Conservation (phyloP, 1,284 basidiomycete genomes). For the Cutaneotrichosporon sp. region DNA sequence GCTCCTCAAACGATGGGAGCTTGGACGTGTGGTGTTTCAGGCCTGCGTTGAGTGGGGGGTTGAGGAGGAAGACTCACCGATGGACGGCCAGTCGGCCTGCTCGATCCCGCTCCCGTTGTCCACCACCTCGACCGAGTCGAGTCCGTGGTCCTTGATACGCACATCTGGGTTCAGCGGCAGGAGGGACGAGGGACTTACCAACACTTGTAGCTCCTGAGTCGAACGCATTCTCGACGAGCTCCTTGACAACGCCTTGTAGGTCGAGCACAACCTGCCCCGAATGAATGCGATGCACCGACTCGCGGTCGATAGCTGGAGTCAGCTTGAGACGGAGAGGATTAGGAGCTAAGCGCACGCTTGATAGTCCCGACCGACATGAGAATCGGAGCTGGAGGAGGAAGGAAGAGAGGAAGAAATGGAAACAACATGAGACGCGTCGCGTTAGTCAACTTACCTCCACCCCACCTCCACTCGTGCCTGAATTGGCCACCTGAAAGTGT, state of each 20-base stretch:
- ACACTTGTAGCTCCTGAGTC: conserved; percentile 87
- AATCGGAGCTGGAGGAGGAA: background rate
- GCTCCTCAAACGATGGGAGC: conserved; percentile 71
- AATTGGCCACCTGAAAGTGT: background rate
- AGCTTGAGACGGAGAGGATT: background rate
- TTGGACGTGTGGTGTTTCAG: conserved; percentile 96
- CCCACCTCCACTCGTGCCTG: conserved; percentile 20
- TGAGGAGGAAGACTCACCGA: conserved; percentile 59
- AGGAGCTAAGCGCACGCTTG: conserved; percentile 5
- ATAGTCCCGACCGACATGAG: conserved; percentile 10
- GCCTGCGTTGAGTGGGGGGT: conserved; percentile 54
- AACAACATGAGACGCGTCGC: conserved; percentile 14
- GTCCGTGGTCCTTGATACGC: conserved; percentile 82
- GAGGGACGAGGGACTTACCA: conserved; percentile 58
- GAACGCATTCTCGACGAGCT: conserved; percentile 92
- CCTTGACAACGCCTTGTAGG: conserved; percentile 90
- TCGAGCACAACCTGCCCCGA: conserved; percentile 95
- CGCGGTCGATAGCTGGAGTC: conserved; percentile 64
- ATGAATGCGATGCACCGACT: conserved; percentile 79
- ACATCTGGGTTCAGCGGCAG: conserved; percentile 63
- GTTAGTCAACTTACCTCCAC: conserved; percentile 6
- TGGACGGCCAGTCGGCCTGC: conserved; percentile 69
- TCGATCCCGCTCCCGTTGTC: conserved; percentile 91
- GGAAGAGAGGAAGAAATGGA: background rate
- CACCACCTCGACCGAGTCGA: conserved; percentile 81